Evolutionary conservation across 2,329 filamentous ascomycete species (phyloP).

Genomic region (Cladophialophora exuberans): DNA sequence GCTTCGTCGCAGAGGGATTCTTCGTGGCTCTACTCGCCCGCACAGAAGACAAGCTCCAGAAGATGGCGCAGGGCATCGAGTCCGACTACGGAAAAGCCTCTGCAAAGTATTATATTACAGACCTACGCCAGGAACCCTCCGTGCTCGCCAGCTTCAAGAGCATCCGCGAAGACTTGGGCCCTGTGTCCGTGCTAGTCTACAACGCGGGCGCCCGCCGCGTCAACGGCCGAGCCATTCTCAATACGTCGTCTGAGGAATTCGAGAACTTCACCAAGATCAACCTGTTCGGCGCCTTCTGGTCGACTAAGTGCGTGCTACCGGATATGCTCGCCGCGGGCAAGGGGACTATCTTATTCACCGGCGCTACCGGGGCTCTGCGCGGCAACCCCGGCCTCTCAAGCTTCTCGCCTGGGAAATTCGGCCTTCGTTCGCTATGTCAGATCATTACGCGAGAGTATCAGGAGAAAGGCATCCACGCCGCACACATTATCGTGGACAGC

Average conservation of each 20-base stretch:
- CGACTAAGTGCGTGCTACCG: conserved; percentile 28
- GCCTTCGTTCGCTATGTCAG: conserved; percentile 54
- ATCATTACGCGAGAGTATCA: conserved; percentile 59
- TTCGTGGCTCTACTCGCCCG: conserved; percentile 26
- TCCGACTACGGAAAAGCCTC: conserved; percentile 20
- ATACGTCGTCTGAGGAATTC: conserved; percentile 30
- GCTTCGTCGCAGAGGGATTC: conserved; percentile 28
- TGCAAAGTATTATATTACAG: conserved; percentile 28
- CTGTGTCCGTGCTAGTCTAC: conserved; percentile 27
- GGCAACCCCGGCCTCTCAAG: conserved; percentile 26
- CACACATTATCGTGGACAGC: conserved; percentile 60
- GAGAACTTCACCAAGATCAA: conserved; percentile 32
- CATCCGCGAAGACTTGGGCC: conserved; percentile 24
- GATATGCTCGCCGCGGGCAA: conserved; percentile 28
- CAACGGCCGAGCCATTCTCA: conserved; percentile 26
- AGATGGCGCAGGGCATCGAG: conserved; percentile 25
- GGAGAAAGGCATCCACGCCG: conserved; percentile 59
- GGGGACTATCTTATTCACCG: conserved; percentile 29
- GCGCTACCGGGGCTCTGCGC: conserved; percentile 27
- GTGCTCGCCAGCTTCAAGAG: conserved; percentile 23
- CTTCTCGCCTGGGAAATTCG: conserved; percentile 43
- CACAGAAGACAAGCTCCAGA: conserved; percentile 28
- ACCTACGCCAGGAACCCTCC: conserved; percentile 21
- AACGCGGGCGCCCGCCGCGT: conserved; percentile 29
- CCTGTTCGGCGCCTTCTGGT: conserved; percentile 30